Base-by-base conservation (phyloP, 495 filamentous ascomycete genomes). In the Penicillium riverlandense region DNA sequence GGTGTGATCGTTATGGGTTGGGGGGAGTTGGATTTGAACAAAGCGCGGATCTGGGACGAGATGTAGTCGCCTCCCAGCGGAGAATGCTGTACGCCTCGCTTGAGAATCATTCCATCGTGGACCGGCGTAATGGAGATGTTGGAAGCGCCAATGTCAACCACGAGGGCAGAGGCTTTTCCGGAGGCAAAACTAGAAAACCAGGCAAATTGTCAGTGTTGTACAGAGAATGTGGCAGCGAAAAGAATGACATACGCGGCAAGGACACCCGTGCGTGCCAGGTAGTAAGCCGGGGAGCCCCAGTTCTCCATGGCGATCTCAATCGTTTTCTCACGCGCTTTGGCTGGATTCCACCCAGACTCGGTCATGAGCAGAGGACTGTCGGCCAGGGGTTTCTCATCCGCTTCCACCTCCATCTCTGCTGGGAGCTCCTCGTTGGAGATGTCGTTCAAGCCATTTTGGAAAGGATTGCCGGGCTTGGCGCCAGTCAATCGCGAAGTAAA, bases 281-380 rank as follows among this genome's bases (percentile, higher is more conserved):
- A 98, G 67, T 95, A 97, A 4, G 92, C 92, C 11, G 92, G 92
- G 32, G 79, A 82, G 11, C 89, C 90, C 84, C 91, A 98, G 50
- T 79, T 85, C 73, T 98, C 92, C 81, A 98, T 96, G 28, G 84
- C 87, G 42, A 96, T 79, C 66, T 98, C 94, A 52, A 96, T 88
- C 6, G 82, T 82, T 72, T 88, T 90, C 63, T 98, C 92, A 32
- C 92, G 76, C 46, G 84, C 79, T 66, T 95, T 97, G 11, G 77
- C 62, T 14, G 84, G 71, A 61, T 95, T 97, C 91, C 90, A 96
- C 27, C 86, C 85, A 14, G 88, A 84, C 69, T 98, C 92, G 5
- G 86, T 95, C 83, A 97, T 88, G 34, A 98, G 75, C 50, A 98
- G 70, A 10, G 92, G 94, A 61, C 84, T 90, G 52, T 98, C 94